phyloP scores from a whole-genome alignment of 306 rosid genomes.

The Ceratonia siliqua region DNA sequence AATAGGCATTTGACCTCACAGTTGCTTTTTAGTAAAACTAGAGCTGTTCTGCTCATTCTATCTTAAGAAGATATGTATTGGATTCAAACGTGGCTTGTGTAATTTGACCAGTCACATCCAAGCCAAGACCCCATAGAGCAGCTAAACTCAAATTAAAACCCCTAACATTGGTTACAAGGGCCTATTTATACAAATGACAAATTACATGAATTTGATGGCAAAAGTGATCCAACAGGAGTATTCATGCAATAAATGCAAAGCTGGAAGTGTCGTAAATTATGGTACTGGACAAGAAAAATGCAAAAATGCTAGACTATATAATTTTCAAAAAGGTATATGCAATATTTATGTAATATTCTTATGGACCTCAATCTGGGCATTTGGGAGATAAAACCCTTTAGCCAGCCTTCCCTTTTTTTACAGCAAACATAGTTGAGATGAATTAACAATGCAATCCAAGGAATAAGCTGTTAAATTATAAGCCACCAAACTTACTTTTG shows the following conservation, averaged over 20 bases:
- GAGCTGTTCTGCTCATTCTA: neutral
- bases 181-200: neutral
- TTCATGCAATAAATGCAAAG: neutral
- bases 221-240: neutral
- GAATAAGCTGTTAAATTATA: constrained; percentile 16
- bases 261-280: constrained; percentile 1
- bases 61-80: neutral
- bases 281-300: constrained; percentile 14
- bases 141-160: neutral
- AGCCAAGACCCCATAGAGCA: neutral
- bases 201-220: neutral
- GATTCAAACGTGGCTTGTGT: neutral
- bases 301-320: neutral
- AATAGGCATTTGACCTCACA: neutral
- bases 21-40: neutral
- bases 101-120: neutral
- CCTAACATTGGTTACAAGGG: neutral
- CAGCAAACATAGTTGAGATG: constrained; percentile 25
- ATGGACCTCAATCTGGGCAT: constrained; percentile 7
- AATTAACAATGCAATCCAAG: constrained; percentile 21
- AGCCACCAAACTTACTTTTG: constrained; percentile 72
- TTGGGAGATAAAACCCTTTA: constrained; percentile 14
- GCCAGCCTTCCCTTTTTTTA: constrained; percentile 10
- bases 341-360: constrained; percentile 20
- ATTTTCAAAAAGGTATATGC: constrained; percentile 26